Percentiles rank a stretch among this genome's conserved stretches.
Conservation (phyloP, 2,329 filamentous ascomycete genomes). For the Tolypocladium paradoxum region DNA sequence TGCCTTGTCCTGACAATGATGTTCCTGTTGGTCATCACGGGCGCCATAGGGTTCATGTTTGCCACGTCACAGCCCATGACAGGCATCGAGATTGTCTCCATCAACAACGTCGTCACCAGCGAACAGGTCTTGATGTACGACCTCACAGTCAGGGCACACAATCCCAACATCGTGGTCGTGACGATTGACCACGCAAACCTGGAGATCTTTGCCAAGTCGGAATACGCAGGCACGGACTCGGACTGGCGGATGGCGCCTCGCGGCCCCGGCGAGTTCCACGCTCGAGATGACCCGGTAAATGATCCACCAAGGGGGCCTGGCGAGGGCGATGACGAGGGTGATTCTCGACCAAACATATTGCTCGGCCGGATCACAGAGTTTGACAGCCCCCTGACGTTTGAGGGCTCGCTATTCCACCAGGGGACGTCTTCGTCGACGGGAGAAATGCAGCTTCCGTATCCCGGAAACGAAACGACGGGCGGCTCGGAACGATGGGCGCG, state of each 20-base stretch:
- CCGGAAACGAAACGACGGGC: constrained; percentile 80
- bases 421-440: constrained; percentile 63
- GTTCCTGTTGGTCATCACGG: constrained; percentile 71
- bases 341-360: constrained; percentile 64
- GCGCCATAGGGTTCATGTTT: constrained; percentile 79
- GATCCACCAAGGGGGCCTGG: constrained; percentile 25
- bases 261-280: constrained; percentile 14
- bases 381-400: constrained; percentile 79
- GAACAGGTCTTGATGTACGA: constrained; percentile 95
- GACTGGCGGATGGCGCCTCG: constrained; percentile 43
- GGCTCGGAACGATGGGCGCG: constrained; percentile 83
- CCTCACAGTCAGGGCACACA: constrained; percentile 74
- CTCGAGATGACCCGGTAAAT: constrained; percentile 21
- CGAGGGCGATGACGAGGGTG: constrained; percentile 45
- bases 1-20: constrained; percentile 78
- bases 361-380: constrained; percentile 83
- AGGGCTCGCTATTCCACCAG: constrained; percentile 77
- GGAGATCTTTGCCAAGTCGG: constrained; percentile 90
- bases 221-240: constrained; percentile 63
- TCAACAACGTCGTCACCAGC: constrained; percentile 84
- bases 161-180: constrained; percentile 86
- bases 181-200: constrained; percentile 79
- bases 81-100: constrained; percentile 66
- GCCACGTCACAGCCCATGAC: constrained; percentile 81
- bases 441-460: constrained; percentile 69